Percentiles rank a stretch among this genome's conserved stretches.
Conservation (phyloP, 306 rosid genomes). For the Calophaca sinica region DNA sequence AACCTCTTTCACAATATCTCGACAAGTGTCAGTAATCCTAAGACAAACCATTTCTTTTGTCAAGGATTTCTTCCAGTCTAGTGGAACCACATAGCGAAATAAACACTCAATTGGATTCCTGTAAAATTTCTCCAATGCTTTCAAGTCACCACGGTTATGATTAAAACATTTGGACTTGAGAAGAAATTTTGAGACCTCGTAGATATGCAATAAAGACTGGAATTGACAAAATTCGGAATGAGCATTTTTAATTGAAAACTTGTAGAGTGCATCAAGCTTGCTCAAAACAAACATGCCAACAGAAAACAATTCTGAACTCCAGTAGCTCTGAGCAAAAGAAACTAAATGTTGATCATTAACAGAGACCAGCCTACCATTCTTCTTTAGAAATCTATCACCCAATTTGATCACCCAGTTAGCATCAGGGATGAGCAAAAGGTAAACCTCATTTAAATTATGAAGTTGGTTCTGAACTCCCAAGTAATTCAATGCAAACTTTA, state of each 20-base stretch:
- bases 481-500: conserved; percentile 60
- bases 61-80: conserved; percentile 55
- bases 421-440: conserved; percentile 58
- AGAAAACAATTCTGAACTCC: conserved; percentile 62
- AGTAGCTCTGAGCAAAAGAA: conserved; percentile 54
- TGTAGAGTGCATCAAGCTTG: conserved; percentile 54
- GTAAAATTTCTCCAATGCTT: conserved; percentile 33
- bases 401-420: conserved; percentile 65
- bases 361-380: conserved; percentile 52
- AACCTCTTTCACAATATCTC: conserved; percentile 40
- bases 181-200: conserved; percentile 60
- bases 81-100: conserved; percentile 44
- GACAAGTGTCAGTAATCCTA: conserved; percentile 49
- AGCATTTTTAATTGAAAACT: conserved; percentile 23
- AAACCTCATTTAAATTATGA: conserved; percentile 36
- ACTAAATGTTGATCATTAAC: conserved; percentile 49
- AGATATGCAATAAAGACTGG: conserved; percentile 53
- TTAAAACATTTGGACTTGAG: conserved; percentile 44
- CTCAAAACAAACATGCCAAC: conserved; percentile 63
- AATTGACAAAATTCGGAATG: conserved; percentile 41
- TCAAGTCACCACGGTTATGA: not conserved
- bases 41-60: conserved; percentile 51
- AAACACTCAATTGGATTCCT: conserved; percentile 43
- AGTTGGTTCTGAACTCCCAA: conserved; percentile 61
- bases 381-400: conserved; percentile 45